Base-by-base conservation (phyloP, 2,329 filamentous ascomycete genomes). In the Colletotrichum somersetense region DNA sequence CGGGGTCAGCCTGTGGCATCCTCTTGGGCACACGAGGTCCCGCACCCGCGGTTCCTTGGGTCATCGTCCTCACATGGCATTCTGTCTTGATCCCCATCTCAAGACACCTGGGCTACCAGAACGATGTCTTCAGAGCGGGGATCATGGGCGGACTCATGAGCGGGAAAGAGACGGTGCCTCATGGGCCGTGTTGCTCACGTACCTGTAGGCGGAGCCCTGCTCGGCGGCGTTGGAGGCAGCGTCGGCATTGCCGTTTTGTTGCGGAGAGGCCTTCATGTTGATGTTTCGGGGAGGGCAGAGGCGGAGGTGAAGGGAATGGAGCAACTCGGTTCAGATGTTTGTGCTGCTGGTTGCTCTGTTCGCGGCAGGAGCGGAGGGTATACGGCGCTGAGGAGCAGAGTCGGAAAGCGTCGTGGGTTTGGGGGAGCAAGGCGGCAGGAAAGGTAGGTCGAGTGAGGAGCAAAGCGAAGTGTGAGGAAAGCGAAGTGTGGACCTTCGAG, bases 201-300 rank as follows among this genome's bases (percentile, higher is more conserved):
- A 62, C 59, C 23, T 50, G 59, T n/a, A 7, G 44, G 30, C 44
- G 14, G 59, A 62, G 20, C 59, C 59, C 30, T 50, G 44, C 44
- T 62, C 20, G 6, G 59, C 11, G 2, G 12, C 12, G 30, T 20
- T 30, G n/a, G 55, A 40, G n/a, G 35, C 14, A 14, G 12, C 20
- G 30, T 11, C 26, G 30, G 44, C 30, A 12, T 33, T 42, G 35
- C 12, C 55, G 55, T 26, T n/a, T 14, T 58, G 35, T 0, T 23
- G 35, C 3, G 35, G 1, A 42, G n/a, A 38, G n/a, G 3, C 0
- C 6, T 3, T 14, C 55, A 58, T 58, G 10, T 7, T 58, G 35
- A 18, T 0, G 11, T 26, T 11, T 8, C 8, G 55, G 35, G 1
- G 2, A 26, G 3, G n/a, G 14, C 3, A 5, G n/a, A 42, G n/a